Evolutionary conservation across 345 rosid genomes (phyloP), one percentile per base, ranked within the genome.

Genomic region (Lepidium africanum): DNA sequence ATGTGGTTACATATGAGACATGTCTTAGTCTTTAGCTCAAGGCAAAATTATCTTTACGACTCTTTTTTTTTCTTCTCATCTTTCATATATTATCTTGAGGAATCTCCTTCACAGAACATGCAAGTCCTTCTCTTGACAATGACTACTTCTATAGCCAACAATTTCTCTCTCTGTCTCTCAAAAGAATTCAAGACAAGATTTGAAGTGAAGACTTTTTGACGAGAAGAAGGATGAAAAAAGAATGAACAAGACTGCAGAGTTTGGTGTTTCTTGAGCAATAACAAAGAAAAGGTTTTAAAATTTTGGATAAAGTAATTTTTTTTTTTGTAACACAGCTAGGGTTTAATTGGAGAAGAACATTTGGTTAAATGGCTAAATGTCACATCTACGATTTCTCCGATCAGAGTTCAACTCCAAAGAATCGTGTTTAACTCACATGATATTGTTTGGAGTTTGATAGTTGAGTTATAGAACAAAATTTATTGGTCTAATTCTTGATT

Each of bases 51-150:
- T 67, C 74, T 65, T 45, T 25, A 40, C 45, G 35, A 65, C 71
- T 72, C 59, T 56, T 56, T 52, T 53, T 47, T 5, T 32, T n/a
- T 42, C 30, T 47, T 64, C 43, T 17, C 23, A 50, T 50, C 37
- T 25, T 14, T 37, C 67, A 53, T 70, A 10, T 30, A 27, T 27
- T 27, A 15, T 33, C 16, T 4, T 41, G 46, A 61, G 38, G n/a
- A 56, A 17, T 64, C 70, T 56, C 76, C 51, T 72, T 64, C 76
- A 47, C 65, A 64, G 76, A 72, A 72, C 76, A 64, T 72, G 76
- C 76, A 9, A 56, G 41, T 27, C 52, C 27, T 38, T 63, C 50
- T 54, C 47, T n/a, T 63, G 76, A 72, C 42, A 55, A 55, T 7
- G 64, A 55, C 70, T 12, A 63, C 2, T 71, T 54, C 69, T 42